phyloP scores from a whole-genome alignment of 805 yeast species.

The Pichia membranifaciens region DNA sequence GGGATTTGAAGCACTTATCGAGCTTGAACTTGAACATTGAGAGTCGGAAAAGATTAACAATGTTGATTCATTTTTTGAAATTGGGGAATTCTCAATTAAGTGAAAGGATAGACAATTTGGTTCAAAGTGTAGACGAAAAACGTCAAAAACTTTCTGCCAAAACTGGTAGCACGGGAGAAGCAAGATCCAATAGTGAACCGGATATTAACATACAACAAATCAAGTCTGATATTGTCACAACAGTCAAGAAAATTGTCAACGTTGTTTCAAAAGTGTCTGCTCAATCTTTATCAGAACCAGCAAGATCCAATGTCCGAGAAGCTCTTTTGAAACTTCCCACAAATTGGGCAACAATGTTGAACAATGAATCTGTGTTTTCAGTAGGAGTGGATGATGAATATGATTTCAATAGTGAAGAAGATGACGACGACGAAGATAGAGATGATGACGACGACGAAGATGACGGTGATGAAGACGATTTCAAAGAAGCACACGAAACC shows the following conservation, averaged over 20 bases:
- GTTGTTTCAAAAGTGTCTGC: constrained; percentile 84
- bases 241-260: constrained; percentile 82
- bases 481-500: constrained; percentile 18
- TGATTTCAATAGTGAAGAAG: constrained; percentile 18
- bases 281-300: constrained; percentile 67
- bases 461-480: constrained; percentile 11
- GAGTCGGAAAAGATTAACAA: constrained; percentile 67
- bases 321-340: constrained; percentile 70
- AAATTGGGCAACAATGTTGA: constrained; percentile 48
- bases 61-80: constrained; percentile 72
- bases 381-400: constrained; percentile 17
- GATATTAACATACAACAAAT: constrained; percentile 38
- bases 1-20: constrained; percentile 32
- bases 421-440: constrained; percentile 13
- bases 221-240: constrained; percentile 77
- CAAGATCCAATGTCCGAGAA: constrained; percentile 74
- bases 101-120: constrained; percentile 53
- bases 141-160: constrained; percentile 13
- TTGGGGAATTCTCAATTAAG: constrained; percentile 76
- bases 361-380: constrained; percentile 12
- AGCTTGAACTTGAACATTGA: constrained; percentile 43
- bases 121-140: constrained; percentile 26
- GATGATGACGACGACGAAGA: constrained; percentile 13
- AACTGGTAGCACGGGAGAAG: background rate
- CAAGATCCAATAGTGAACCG: constrained; percentile 6